These are phyloP conservation scores for Exophiala sp. DNA, from an alignment of 2,329 filamentous ascomycete genomes.

Conservation along the genomic window DNA sequence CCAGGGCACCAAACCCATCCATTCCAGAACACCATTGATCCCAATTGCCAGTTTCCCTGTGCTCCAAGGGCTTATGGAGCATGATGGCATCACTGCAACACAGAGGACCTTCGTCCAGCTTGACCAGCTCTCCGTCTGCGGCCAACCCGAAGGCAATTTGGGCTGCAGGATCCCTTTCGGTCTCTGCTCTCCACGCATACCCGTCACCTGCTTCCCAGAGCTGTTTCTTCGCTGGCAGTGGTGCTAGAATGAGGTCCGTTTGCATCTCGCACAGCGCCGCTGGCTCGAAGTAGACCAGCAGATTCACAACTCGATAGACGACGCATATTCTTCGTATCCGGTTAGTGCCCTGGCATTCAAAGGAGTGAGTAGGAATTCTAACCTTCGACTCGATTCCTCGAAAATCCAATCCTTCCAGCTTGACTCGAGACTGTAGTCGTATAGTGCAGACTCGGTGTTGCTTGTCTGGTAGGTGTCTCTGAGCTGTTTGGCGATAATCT, in stretches of 20 bases:
- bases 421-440: conserved; percentile 25
- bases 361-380: conserved; percentile 1
- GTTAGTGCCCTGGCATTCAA: conserved; percentile 16
- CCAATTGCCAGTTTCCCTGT: conserved; percentile 35
- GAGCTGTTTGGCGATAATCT: not conserved
- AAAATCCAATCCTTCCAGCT: conserved; percentile 43
- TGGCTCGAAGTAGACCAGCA: conserved; percentile 45
- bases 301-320: conserved; percentile 41
- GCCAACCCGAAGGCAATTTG: conserved; percentile 33
- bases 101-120: conserved; percentile 29
- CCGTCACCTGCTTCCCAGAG: conserved; percentile 45
- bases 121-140: conserved; percentile 35
- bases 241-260: conserved; percentile 39
- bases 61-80: conserved; percentile 15
- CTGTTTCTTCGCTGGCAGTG: conserved; percentile 42
- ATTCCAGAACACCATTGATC: conserved; percentile 47
- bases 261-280: conserved; percentile 36
- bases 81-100: conserved; percentile 29
- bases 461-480: not conserved
- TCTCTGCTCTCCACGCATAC: conserved; percentile 36
- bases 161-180: conserved; percentile 25
- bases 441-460: not conserved
- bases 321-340: conserved; percentile 35
- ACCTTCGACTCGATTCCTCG: conserved; percentile 41
- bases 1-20: conserved; percentile 44